These are phyloP conservation scores for Acacia melanoxylon DNA, from an alignment of 306 rosid species.

Conservation along the genomic window DNA sequence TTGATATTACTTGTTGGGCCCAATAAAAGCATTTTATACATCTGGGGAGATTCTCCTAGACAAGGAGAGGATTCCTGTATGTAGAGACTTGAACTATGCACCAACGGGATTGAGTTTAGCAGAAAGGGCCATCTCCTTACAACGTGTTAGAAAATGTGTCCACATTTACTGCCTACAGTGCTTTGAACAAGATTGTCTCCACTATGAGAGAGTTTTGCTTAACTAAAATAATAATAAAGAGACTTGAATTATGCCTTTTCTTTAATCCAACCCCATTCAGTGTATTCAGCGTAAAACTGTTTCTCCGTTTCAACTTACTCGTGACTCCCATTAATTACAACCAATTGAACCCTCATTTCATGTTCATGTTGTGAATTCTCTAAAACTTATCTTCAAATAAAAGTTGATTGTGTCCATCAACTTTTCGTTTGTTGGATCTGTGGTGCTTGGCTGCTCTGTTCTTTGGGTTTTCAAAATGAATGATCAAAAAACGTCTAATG, in stretches of 20 bases:
- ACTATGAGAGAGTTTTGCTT: accelerated
- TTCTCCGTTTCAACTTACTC: background rate
- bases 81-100: background rate
- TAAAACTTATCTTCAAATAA: background rate
- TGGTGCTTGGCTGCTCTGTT: background rate
- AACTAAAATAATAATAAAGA: too few relatives aligned
- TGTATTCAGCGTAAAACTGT: background rate
- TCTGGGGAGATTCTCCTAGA: background rate
- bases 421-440: background rate
- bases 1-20: background rate
- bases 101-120: too few relatives aligned
- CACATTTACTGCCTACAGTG: too few relatives aligned
- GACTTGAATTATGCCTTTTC: background rate
- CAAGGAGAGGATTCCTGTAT: background rate
- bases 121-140: too few relatives aligned
- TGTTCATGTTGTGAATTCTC: background rate
- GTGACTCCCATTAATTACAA: background rate
- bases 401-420: background rate
- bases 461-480: background rate
- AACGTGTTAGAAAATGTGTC: too few relatives aligned
- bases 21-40: too few relatives aligned
- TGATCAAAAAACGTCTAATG: background rate
- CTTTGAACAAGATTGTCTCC: too few relatives aligned
- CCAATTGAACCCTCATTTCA: background rate
- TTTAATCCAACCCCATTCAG: background rate